phyloP scores from a whole-genome alignment of 2,329 filamentous ascomycete species.

The Talaromyces atroroseus region DNA sequence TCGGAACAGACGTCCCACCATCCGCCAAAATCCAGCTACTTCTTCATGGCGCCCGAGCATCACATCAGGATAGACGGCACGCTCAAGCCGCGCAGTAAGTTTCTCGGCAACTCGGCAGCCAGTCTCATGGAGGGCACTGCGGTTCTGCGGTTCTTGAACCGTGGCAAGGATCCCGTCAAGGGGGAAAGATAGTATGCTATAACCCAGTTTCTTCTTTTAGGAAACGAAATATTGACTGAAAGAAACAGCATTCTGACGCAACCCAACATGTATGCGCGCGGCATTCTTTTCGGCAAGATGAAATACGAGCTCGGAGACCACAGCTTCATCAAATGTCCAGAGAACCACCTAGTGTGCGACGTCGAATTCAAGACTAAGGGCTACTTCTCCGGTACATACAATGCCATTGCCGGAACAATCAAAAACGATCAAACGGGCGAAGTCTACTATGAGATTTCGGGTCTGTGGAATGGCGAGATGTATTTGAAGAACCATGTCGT shows the following conservation, averaged over 20 bases:
- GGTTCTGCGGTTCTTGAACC: constrained; percentile 74
- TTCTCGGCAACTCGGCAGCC: constrained; percentile 92
- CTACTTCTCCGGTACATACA: constrained; percentile 94
- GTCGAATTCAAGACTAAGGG: constrained; percentile 99
- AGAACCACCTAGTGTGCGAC: constrained; percentile 78
- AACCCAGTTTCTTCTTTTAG: constrained; percentile 12
- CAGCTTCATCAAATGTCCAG: constrained; percentile 85
- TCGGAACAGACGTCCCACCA: constrained; percentile 97
- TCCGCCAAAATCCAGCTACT: constrained; percentile 97
- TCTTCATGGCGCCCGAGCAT: constrained; percentile 94
- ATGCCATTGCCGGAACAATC: constrained; percentile 87
- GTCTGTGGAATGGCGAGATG: constrained; percentile 94
- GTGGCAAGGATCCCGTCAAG: constrained; percentile 55
- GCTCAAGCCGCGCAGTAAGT: constrained; percentile 88
- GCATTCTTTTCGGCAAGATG: constrained; percentile 98
- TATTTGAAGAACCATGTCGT: constrained; percentile 76
- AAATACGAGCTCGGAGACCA: constrained; percentile 98
- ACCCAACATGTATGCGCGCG: constrained; percentile 97
- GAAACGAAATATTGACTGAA: background rate
- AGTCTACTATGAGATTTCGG: constrained; percentile 82
- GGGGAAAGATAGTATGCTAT: constrained; percentile 75
- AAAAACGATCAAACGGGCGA: constrained; percentile 84
- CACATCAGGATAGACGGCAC: constrained; percentile 93
- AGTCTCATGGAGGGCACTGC: constrained; percentile 98
- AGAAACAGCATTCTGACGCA: constrained; percentile 74